Conservation (phyloP, 345 rosid species). For the Ceriops zippeliana region DNA sequence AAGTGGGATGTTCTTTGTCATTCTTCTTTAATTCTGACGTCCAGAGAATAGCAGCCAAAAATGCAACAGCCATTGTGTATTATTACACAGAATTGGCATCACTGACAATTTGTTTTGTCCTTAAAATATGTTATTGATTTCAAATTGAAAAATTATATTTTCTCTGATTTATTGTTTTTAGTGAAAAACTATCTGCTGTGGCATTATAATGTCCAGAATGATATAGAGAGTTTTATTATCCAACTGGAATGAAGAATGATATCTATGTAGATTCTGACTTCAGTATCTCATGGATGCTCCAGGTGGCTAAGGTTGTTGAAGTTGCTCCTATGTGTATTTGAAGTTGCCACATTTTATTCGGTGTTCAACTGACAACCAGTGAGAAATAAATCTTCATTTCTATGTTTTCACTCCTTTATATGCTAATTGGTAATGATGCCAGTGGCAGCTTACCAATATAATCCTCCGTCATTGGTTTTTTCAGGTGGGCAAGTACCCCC, state of each 20-base stretch:
- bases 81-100: too few relatives aligned
- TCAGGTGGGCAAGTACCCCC: constrained; percentile 94
- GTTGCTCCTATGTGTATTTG: constrained; percentile 94
- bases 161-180: neutral
- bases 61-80: too few relatives aligned
- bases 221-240: neutral
- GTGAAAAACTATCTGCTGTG: neutral
- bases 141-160: neutral
- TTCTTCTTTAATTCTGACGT: neutral
- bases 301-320: constrained; percentile 84
- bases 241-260: neutral
- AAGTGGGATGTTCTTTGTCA: neutral
- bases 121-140: neutral
- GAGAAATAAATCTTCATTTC: constrained; percentile 22
- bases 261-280: neutral
- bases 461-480: constrained; percentile 15
- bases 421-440: constrained; percentile 6
- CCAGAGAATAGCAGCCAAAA: too few relatives aligned
- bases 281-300: constrained; percentile 18
- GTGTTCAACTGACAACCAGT: constrained; percentile 92
- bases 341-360: constrained; percentile 94
- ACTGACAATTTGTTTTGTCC: too few relatives aligned
- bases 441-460: constrained; percentile 8
- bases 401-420: constrained; percentile 4
- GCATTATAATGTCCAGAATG: neutral